These are phyloP conservation scores for Pelargonium australe DNA, from an alignment of 441 rosid species.

Conservation along the genomic window DNA sequence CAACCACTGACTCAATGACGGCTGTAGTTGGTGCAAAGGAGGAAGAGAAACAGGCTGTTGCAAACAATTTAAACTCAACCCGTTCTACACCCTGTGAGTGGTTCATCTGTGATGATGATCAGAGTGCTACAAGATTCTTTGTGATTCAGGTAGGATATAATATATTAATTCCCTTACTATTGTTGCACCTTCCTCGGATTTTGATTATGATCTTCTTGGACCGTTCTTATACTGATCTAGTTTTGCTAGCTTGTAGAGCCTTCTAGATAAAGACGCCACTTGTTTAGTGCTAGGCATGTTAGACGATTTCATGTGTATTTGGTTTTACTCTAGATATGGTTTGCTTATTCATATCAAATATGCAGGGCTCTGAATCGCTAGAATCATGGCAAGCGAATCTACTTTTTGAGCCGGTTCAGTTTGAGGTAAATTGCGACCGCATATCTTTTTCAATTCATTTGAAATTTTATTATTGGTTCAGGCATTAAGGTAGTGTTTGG, in stretches of 20 bases:
- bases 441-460: background rate
- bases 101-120: conserved; percentile 87
- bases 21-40: conserved; percentile 94
- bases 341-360: conserved; percentile 7
- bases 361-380: conserved; percentile 83
- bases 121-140: conserved; percentile 64
- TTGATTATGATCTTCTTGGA: too few relatives aligned
- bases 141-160: conserved; percentile 65
- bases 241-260: too few relatives aligned
- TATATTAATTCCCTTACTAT: too few relatives aligned
- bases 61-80: conserved; percentile 71
- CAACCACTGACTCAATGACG: conserved; percentile 88
- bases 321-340: background rate
- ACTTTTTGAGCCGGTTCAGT: conserved; percentile 81
- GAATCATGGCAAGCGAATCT: conserved; percentile 96
- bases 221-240: too few relatives aligned
- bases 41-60: conserved; percentile 96
- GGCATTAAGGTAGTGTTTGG: background rate
- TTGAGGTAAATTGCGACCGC: conserved; percentile 49
- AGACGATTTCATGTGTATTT: background rate
- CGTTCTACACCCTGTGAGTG: conserved; percentile 80
- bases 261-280: too few relatives aligned
- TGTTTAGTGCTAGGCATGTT: too few relatives aligned
- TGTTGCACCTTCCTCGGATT: too few relatives aligned
- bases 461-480: background rate